A percentile compares a stretch with the other conserved stretches of the same genome.
Conservation (phyloP, 1,284 basidiomycete genomes). For the Microbotryum silenes-acaulis region DNA sequence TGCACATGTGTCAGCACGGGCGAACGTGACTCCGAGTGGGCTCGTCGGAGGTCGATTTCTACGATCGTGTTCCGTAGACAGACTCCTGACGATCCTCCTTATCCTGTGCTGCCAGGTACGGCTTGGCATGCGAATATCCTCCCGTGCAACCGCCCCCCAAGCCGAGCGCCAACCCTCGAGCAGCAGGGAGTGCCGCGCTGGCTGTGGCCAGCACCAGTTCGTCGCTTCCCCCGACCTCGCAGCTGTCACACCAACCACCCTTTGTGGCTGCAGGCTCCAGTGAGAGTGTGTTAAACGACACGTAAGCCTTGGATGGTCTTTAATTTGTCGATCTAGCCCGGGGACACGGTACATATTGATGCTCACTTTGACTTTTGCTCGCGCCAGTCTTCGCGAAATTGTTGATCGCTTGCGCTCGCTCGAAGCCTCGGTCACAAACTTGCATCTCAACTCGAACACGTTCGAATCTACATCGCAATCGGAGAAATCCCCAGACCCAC, state of each 20-base stretch:
- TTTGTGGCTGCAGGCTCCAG: not conserved
- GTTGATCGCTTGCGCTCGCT: slow-evolving; percentile 8
- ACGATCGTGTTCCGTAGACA: too few species aligned
- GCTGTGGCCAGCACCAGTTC: not conserved
- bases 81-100: too few species aligned
- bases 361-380: not conserved
- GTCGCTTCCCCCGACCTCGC: not conserved
- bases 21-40: too few species aligned
- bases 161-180: not conserved
- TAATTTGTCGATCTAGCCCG: not conserved
- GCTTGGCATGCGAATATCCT: slow-evolving; percentile 1
- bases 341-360: not conserved
- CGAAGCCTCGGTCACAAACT: slow-evolving; percentile 4
- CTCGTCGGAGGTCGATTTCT: too few species aligned
- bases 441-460: not conserved
- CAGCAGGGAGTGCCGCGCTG: not conserved
- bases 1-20: too few species aligned
- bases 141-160: not conserved
- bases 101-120: too few species aligned
- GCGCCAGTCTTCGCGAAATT: slow-evolving; percentile 10
- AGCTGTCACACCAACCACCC: not conserved
- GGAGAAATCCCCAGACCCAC: not conserved
- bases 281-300: not conserved
- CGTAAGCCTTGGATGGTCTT: not conserved
- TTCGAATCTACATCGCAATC: not conserved